These are phyloP conservation scores for Lodderomyces theae DNA, from an alignment of 1,139 yeast genomes.

Conservation along the genomic window DNA sequence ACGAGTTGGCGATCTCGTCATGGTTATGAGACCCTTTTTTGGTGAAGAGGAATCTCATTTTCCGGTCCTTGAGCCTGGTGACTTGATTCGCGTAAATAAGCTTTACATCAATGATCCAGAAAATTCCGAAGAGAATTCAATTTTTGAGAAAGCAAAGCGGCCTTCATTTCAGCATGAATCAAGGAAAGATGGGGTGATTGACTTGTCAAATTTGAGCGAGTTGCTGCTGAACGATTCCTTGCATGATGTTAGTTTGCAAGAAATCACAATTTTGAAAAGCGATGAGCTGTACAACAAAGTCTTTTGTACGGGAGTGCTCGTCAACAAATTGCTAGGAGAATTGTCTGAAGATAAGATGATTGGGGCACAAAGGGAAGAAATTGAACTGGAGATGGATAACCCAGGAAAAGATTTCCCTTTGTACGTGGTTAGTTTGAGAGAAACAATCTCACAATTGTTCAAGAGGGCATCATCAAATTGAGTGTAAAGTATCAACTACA, in stretches of 20 bases:
- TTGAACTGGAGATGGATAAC: slow-evolving; percentile 3
- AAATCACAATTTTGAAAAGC: not conserved
- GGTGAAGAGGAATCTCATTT: slow-evolving; percentile 25
- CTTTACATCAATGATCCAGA: slow-evolving; percentile 19
- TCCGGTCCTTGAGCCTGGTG: slow-evolving; percentile 30
- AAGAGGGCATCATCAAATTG: too few species aligned
- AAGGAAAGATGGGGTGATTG: not conserved
- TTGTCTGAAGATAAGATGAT: slow-evolving; percentile 13
- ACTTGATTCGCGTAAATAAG: slow-evolving; percentile 29
- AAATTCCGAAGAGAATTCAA: not conserved
- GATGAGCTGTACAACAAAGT: not conserved
- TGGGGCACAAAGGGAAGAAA: slow-evolving; percentile 19
- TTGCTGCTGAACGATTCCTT: not conserved
- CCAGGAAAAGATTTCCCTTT: slow-evolving; percentile 33
- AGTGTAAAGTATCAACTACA: too few species aligned
- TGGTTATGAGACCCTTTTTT: slow-evolving; percentile 32
- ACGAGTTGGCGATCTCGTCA: slow-evolving; percentile 34
- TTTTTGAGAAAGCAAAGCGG: not conserved
- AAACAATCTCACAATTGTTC: slow-evolving; percentile 23
- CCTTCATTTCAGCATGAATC: too few species aligned
- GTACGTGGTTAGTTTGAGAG: slow-evolving; percentile 28
- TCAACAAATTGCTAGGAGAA: slow-evolving; percentile 27
- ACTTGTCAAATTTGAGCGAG: not conserved
- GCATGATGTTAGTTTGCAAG: not conserved
- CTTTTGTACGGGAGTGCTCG: slow-evolving; percentile 32